Percentiles rank a stretch among this genome's conserved stretches.
Conservation (phyloP, 306 rosid genomes). For the Lathyrus aphaca region DNA sequence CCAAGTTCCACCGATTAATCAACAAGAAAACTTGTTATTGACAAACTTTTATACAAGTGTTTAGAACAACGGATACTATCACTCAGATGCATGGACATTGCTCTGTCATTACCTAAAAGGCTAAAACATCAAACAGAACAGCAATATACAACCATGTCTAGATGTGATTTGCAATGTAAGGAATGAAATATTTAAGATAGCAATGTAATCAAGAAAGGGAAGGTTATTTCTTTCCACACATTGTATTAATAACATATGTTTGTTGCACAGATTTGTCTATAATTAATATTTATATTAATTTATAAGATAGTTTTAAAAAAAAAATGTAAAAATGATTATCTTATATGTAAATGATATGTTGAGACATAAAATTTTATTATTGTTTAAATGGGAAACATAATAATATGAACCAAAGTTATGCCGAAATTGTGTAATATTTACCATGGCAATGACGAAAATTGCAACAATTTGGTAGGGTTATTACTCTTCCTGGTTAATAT, state of each 20-base stretch:
- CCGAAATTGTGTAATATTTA: too few species aligned
- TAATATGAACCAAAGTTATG: too few species aligned
- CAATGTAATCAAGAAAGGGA: not conserved
- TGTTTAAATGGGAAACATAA: too few species aligned
- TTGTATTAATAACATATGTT: not conserved
- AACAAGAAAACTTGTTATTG: not conserved
- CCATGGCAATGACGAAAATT: too few species aligned
- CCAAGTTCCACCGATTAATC: slow-evolving; percentile 18
- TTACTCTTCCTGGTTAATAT: too few species aligned
- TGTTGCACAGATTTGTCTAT: not conserved
- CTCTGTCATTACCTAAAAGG: slow-evolving; percentile 24
- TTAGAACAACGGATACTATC: slow-evolving; percentile 16
- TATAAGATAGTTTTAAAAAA: too few species aligned
- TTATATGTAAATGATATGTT: too few species aligned
- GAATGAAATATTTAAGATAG: not conserved
- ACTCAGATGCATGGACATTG: slow-evolving; percentile 8
- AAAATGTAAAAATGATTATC: too few species aligned
- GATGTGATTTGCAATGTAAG: not conserved
- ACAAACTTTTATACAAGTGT: slow-evolving; percentile 5
- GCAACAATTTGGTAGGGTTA: too few species aligned
- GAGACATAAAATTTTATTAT: too few species aligned
- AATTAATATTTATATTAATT: too few species aligned
- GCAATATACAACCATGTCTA: not conserved
- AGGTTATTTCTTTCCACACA: not conserved
- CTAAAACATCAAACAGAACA: not conserved